phyloP scores from a whole-genome alignment of 106 monocot genomes.

The Platanthera guangdongensis region DNA sequence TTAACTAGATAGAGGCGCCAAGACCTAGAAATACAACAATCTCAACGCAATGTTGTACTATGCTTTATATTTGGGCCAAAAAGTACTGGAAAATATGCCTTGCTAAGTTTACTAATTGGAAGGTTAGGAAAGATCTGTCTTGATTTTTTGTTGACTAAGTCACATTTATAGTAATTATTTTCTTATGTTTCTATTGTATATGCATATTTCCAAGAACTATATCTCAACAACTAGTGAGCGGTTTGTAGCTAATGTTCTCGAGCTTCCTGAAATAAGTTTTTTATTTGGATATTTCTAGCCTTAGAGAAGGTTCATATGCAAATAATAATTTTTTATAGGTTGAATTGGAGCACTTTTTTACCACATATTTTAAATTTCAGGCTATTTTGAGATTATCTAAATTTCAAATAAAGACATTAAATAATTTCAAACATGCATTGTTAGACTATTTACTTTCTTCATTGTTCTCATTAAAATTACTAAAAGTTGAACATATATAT shows the following conservation, averaged over 20 bases:
- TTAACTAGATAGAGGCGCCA: slow-evolving; percentile 63
- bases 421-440: too few species aligned
- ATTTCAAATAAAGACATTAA: too few species aligned
- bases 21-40: slow-evolving; percentile 68
- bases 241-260: slow-evolving; percentile 74
- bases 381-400: neutral
- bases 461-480: too few species aligned
- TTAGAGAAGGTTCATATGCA: neutral
- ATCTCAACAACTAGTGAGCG: slow-evolving; percentile 43
- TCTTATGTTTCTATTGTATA: too few species aligned
- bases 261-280: slow-evolving; percentile 45
- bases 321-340: neutral
- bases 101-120: too few species aligned
- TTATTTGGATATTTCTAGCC: neutral
- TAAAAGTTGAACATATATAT: too few species aligned
- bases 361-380: neutral
- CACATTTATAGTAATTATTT: too few species aligned
- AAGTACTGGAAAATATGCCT: slow-evolving; percentile 70
- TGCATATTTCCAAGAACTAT: too few species aligned
- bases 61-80: slow-evolving; percentile 93
- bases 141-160: too few species aligned
- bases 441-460: too few species aligned
- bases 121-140: too few species aligned
- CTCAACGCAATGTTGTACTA: slow-evolving; percentile 69
- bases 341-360: neutral